phyloP scores from a whole-genome alignment of 108 stramenopile species.

The Nitzschia sp. region DNA sequence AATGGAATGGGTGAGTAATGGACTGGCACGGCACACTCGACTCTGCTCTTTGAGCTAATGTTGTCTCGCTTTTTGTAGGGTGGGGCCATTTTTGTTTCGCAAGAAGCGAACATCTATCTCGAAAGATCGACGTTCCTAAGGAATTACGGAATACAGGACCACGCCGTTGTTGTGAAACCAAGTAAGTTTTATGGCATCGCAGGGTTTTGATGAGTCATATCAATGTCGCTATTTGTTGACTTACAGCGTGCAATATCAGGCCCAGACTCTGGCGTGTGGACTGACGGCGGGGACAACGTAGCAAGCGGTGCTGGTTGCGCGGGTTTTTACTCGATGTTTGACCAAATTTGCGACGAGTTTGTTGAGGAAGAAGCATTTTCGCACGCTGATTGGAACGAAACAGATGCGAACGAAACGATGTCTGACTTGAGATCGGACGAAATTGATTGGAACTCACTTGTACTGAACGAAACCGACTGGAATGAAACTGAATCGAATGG shows the following conservation, averaged over 20 bases:
- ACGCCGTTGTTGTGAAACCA: conserved; percentile 15
- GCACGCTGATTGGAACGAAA: too few species aligned
- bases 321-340: not conserved
- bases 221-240: too few species aligned
- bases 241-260: not conserved
- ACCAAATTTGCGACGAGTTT: not conserved
- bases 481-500: too few species aligned
- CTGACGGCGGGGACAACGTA: conserved; percentile 10
- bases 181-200: conserved; percentile 1
- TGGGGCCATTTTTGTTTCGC: conserved; percentile 19
- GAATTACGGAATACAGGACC: conserved; percentile 19
- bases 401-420: too few species aligned
- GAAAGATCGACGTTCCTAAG: conserved; percentile 11
- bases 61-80: conserved; percentile 1
- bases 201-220: not conserved
- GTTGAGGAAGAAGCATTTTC: too few species aligned
- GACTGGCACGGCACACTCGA: not conserved
- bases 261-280: not conserved
- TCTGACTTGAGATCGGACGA: too few species aligned
- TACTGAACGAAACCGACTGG: too few species aligned
- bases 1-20: not conserved
- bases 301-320: not conserved
- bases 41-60: not conserved
- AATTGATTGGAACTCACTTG: too few species aligned
- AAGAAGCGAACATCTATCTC: conserved; percentile 18